A percentile compares a stretch with the other conserved stretches of the same genome.
These are phyloP conservation scores for Striga asiatica DNA, from an alignment of 257 asterid species.

Conservation along the genomic window DNA sequence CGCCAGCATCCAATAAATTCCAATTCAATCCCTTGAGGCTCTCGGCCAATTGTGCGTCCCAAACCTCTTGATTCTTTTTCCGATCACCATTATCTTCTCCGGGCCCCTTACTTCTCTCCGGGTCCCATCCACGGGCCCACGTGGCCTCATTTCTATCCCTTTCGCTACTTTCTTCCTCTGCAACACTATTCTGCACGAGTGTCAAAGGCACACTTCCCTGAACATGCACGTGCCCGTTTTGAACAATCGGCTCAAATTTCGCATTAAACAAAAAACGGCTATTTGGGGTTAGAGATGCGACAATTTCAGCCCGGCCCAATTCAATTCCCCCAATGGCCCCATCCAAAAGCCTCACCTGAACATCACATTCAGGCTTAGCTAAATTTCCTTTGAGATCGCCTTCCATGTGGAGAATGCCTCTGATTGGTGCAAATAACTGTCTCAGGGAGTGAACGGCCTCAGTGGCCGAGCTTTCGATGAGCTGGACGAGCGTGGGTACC, in stretches of 20 bases:
- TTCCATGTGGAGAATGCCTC: constrained; percentile 97
- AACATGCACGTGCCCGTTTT: constrained; percentile 80
- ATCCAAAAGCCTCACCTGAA: constrained; percentile 94
- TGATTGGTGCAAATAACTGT: constrained; percentile 78
- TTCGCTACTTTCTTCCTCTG: constrained; percentile 58
- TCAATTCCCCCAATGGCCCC: constrained; percentile 95
- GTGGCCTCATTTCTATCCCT: constrained; percentile 57
- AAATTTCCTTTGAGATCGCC: constrained; percentile 98
- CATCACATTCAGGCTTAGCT: constrained; percentile 95
- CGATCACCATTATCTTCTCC: constrained; percentile 63
- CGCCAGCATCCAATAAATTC: constrained; percentile 90
- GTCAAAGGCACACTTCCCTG: constrained; percentile 94
- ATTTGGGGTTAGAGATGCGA: constrained; percentile 87
- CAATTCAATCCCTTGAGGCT: constrained; percentile 89
- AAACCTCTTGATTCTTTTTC: constrained; percentile 72
- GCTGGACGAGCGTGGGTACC: constrained; percentile 87
- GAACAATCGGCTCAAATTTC: constrained; percentile 82
- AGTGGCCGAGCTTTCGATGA: constrained; percentile 83
- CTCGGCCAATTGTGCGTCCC: constrained; percentile 90
- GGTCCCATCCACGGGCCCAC: constrained; percentile 68
- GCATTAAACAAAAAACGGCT: constrained; percentile 92
- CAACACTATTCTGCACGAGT: constrained; percentile 50
- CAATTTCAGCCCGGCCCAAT: constrained; percentile 94
- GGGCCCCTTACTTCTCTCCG: constrained; percentile 48
- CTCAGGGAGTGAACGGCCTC: constrained; percentile 89